phyloP scores from a whole-genome alignment of 2,329 filamentous ascomycete genomes.

The Chaetothyriales sp. region DNA sequence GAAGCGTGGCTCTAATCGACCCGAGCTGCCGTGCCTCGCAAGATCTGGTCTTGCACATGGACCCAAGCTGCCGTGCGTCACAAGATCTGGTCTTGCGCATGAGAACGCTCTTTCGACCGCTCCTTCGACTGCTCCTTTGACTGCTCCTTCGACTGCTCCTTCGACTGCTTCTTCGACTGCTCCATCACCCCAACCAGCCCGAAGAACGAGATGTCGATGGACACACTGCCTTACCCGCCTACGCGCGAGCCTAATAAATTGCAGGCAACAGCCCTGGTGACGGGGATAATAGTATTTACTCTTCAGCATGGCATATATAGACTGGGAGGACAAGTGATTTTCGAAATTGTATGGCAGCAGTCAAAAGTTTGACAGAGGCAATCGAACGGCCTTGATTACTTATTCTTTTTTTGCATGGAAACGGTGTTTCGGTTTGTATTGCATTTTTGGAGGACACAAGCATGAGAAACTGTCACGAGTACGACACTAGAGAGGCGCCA shows the following conservation, averaged over 20 bases:
- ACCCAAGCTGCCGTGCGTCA: slow-evolving; percentile 38
- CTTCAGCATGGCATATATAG: not conserved
- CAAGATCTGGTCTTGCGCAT: slow-evolving; percentile 50
- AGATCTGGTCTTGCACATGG: slow-evolving; percentile 31
- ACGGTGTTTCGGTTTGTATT: not conserved
- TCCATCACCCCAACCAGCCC: slow-evolving; percentile 16
- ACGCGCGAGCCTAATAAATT: not conserved
- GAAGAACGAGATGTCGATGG: not conserved
- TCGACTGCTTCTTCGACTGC: slow-evolving; percentile 54
- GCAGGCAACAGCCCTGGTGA: not conserved
- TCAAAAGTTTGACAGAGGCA: not conserved
- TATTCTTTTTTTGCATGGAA: not conserved
- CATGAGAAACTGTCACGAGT: not conserved
- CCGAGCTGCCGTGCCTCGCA: slow-evolving; percentile 47
- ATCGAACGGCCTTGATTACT: not conserved
- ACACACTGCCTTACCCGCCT: not conserved
- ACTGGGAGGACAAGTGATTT: slow-evolving; percentile 1
- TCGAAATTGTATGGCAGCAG: slow-evolving; percentile 1
- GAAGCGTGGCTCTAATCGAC: slow-evolving; percentile 55
- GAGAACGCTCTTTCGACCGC: slow-evolving; percentile 55
- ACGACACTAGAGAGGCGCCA: not conserved
- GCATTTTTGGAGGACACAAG: not conserved
- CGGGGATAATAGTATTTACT: not conserved
- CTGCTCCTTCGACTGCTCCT: too few species aligned
- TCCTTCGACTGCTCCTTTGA: too few species aligned